Base-by-base conservation (phyloP, 2,329 filamentous ascomycete species). In the Pestalotiopsis sp. region DNA sequence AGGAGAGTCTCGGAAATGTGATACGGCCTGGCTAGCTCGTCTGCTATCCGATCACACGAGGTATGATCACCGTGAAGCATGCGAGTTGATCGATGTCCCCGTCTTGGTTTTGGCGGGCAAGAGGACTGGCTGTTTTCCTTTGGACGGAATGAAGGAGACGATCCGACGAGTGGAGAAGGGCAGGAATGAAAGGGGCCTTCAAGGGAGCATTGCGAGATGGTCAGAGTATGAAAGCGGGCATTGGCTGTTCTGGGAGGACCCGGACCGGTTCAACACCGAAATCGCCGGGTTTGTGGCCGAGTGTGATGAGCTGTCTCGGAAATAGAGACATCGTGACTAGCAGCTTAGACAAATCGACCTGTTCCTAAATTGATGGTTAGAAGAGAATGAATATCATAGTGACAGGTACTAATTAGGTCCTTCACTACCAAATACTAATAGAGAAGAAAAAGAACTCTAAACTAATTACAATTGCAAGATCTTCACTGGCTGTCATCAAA, bases 241-340 rank as follows among this genome's bases (percentile, higher is more conserved):
- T 65, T 82, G 81, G 81, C 56, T 82, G 68, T 82, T 82, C 60
- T 82, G 78, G 36, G 81, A 82, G 73, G 77, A 82, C 69, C 76
- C 79, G 0, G 79, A 79, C 36, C 70, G 74, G 69, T 82, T 82
- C 65, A 80, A 81, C 66, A 65, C 41, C 57, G 78, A 80, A 69
- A 70, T 82, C 31, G 27, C 75, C 12, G 70, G 69, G n/a, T 81
- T 80, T 69, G 76, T 75, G n/a, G 66, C 67, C 20, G 68, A 61
- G 5, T 71, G 70, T 49, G 39, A 52, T n/a, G 11, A 52, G 7
- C 17, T 52, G 3, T 52, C 45, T 20, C n/a, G n/a, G 20, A 3
- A n/a, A 52, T 52, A 52, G 11, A 17, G 17, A 6, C 45, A n/a
- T 52, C 17, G 4, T 36, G 17, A 52, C n/a, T 45, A 17, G 17